Percentiles rank a stretch among this genome's conserved stretches.
Conservation (phyloP, 768 basidiomycete genomes). For the Lactarius psammicola region DNA sequence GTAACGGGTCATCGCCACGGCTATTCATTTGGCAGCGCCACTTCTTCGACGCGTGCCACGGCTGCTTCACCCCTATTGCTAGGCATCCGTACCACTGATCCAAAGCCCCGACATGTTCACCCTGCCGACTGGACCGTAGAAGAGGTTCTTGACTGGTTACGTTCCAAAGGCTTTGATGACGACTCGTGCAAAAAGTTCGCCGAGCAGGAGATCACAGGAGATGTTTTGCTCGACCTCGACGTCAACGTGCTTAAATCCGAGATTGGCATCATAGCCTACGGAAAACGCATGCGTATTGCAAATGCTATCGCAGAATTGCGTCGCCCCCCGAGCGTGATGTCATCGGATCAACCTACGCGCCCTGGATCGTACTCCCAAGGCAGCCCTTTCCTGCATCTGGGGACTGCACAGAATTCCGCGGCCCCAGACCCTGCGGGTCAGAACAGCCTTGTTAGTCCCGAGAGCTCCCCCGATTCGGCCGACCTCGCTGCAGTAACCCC, state of each 20-base stretch:
- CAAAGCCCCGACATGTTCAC: slow-evolving; percentile 37
- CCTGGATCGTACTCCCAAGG: slow-evolving; percentile 38
- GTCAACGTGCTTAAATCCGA: slow-evolving; percentile 87
- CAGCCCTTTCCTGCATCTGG: slow-evolving; percentile 23
- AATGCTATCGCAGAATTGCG: slow-evolving; percentile 90
- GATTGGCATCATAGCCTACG: slow-evolving; percentile 91
- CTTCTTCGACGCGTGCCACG: slow-evolving; percentile 15
- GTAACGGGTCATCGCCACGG: slow-evolving; percentile 32
- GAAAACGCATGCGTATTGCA: slow-evolving; percentile 89
- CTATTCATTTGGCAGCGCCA: slow-evolving; percentile 20
- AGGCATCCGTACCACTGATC: slow-evolving; percentile 3
- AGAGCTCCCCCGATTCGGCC: slow-evolving; percentile 36
- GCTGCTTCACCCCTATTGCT: slow-evolving; percentile 12
- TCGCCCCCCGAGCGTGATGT: slow-evolving; percentile 60
- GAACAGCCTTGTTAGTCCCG: slow-evolving; percentile 33
- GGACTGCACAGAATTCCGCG: slow-evolving; percentile 28
- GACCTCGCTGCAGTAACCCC: slow-evolving; percentile 12
- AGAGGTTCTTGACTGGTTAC: slow-evolving; percentile 88
- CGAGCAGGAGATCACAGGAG: slow-evolving; percentile 98
- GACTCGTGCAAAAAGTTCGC: slow-evolving; percentile 82
- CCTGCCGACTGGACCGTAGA: slow-evolving; percentile 83
- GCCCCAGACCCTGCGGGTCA: slow-evolving; percentile 30
- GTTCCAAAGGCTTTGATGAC: slow-evolving; percentile 79
- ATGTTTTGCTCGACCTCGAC: slow-evolving; percentile 93
- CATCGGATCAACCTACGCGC: slow-evolving; percentile 38